Conservation (phyloP, 768 basidiomycete species). For the Hemileccinum impolitum region DNA sequence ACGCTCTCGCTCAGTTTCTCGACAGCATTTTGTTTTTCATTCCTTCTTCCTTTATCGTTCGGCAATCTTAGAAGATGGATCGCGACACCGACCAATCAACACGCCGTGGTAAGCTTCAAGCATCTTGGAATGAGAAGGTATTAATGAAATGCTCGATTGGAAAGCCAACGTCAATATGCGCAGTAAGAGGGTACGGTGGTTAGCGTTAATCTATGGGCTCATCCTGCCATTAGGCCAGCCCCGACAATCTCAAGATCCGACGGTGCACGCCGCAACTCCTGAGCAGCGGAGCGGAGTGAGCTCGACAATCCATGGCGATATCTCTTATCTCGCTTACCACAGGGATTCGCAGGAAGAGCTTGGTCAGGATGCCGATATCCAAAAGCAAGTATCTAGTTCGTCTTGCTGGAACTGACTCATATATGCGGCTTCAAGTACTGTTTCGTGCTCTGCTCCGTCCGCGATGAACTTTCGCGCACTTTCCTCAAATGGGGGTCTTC, state of each 20-base stretch:
- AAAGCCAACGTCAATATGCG: conserved; percentile 4
- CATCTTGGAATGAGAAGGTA: not conserved
- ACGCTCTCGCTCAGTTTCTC: conserved; percentile 22
- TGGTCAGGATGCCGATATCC: conserved; percentile 52
- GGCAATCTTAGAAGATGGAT: conserved; percentile 23
- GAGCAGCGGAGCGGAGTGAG: conserved; percentile 14
- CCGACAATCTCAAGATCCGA: conserved; percentile 6
- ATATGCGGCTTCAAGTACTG: conserved; percentile 34
- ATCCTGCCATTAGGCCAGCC: conserved; percentile 12
- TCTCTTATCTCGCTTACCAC: conserved; percentile 8
- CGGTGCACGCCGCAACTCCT: not conserved
- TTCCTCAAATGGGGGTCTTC: conserved; percentile 37
- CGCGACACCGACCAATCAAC: conserved; percentile 37
- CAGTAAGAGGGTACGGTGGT: conserved; percentile 9
- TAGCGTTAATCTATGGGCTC: not conserved
- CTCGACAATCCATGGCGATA: too few species aligned
- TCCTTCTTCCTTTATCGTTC: conserved; percentile 10
- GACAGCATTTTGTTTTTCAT: conserved; percentile 14
- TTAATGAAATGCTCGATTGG: not conserved
- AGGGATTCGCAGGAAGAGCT: conserved; percentile 21
- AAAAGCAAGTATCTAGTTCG: conserved; percentile 44
- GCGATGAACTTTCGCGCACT: conserved; percentile 7
- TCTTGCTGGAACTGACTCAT: conserved; percentile 7
- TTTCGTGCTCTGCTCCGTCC: conserved; percentile 25
- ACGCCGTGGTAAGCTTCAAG: conserved; percentile 28